phyloP scores from a whole-genome alignment of 2,329 filamentous ascomycete genomes.

The Arthrobotrys conoides region DNA sequence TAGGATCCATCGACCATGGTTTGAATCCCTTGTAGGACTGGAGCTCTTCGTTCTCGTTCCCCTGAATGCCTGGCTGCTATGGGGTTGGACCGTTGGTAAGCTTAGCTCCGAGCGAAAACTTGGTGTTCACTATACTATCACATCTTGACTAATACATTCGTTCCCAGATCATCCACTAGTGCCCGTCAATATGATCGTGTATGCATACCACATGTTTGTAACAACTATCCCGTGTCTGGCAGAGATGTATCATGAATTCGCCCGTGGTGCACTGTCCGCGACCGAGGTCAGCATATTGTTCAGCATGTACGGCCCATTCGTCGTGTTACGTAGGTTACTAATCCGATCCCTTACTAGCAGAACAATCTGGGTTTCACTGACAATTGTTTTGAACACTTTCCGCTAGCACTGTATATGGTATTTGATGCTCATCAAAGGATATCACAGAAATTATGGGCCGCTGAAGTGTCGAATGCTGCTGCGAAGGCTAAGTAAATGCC shows the following conservation, averaged over 20 bases:
- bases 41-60: conserved; percentile 55
- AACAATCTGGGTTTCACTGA: neutral
- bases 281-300: conserved; percentile 34
- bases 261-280: conserved; percentile 8
- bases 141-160: neutral
- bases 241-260: conserved; percentile 43
- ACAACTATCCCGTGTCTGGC: conserved; percentile 50
- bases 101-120: neutral
- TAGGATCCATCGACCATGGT: conserved; percentile 50
- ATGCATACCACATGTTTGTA: conserved; percentile 56
- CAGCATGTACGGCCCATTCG: conserved; percentile 55
- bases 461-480: neutral
- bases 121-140: too few relatives aligned
- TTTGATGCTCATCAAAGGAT: conserved; percentile 53
- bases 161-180: conserved; percentile 49
- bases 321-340: conserved; percentile 44
- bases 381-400: neutral
- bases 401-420: conserved; percentile 52
- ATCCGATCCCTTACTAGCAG: neutral
- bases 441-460: conserved; percentile 36
- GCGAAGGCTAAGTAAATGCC: conserved; percentile 31
- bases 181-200: conserved; percentile 49
- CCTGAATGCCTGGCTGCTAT: conserved; percentile 52
- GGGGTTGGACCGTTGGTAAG: conserved; percentile 58
- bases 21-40: conserved; percentile 48